Evolutionary conservation across 768 basidiomycete species (phyloP).

Genomic region (Mycena capillaripes): DNA sequence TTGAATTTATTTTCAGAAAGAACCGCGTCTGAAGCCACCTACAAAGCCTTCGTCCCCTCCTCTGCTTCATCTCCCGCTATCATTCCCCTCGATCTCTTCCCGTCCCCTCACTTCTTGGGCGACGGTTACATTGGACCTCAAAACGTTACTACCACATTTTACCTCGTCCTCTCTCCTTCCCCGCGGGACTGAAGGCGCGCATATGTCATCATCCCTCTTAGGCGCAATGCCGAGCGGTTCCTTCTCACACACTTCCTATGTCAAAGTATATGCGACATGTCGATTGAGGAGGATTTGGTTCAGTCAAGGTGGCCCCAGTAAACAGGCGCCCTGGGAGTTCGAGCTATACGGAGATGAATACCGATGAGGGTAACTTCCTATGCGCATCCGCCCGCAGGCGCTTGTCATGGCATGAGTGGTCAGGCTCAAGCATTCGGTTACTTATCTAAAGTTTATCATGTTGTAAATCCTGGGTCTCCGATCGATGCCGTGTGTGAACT

Average conservation of each 20-base stretch:
- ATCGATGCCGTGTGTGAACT: constrained; percentile 25
- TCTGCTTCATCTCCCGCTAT: constrained; percentile 78
- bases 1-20: constrained; percentile 57
- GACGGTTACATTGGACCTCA: constrained; percentile 73
- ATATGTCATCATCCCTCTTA: constrained; percentile 36
- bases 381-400: constrained; percentile 8
- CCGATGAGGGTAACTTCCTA: constrained; percentile 23
- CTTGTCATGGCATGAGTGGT: not conserved
- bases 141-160: constrained; percentile 73
- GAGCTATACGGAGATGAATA: constrained; percentile 64
- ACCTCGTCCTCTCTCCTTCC: constrained; percentile 58
- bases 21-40: constrained; percentile 63
- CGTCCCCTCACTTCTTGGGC: constrained; percentile 78
- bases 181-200: constrained; percentile 34
- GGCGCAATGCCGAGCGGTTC: constrained; percentile 61
- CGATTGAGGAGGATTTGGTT: constrained; percentile 85
- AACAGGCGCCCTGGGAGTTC: constrained; percentile 82
- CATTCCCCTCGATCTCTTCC: constrained; percentile 70
- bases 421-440: not conserved
- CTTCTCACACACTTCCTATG: constrained; percentile 77
- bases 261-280: constrained; percentile 85
- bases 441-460: constrained; percentile 27
- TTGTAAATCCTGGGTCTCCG: constrained; percentile 6
- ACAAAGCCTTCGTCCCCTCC: constrained; percentile 55
- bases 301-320: constrained; percentile 65